Evolutionary conservation across 768 basidiomycete species (phyloP), one percentile per base, ranked within the genome.

Genomic region (Glaciozyma antarctica): DNA sequence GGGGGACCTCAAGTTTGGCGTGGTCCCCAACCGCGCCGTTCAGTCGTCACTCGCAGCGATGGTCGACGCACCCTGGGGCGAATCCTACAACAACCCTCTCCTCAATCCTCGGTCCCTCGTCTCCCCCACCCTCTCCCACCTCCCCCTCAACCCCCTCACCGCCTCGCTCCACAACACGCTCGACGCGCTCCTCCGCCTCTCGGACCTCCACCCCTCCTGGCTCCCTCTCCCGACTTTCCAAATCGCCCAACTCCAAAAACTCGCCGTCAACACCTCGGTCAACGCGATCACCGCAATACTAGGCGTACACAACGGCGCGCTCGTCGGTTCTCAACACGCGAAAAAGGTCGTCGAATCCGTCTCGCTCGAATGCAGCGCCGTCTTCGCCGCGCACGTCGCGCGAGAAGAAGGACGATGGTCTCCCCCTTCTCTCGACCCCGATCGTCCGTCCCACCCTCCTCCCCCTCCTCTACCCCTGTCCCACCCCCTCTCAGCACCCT

Each of bases 281-380:
- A 91, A 95, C 73, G 85, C 94, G 2, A 81, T 97, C 62, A 88
- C 91, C 0, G 87, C 89, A 13, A 75, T 97, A 28, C 78, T 90
- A 67, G 83, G 84, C 38, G 87, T 90, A 72, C 80, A 82, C 58
- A 94, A 94, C 74, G 90, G 90, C 22, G 83, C 84, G 1, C 76
- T 94, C 24, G 81, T 88, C 73, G 75, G 75, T 9, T 77, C 81
- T 13, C 58, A 71, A 1, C 76, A 78, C 17, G 81, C 84, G 3
- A 68, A 73, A 4, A 76, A 77, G 30, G 75, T 92, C 45, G 76
- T 84, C 58, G 61, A 72, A 1, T 75, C 78, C 47, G 76, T 95
- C n/a, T 86, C 87, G 69, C 44, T 72, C n/a, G 94, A 98, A 76
- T 87, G 87, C 12, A 79, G 84, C 1, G 70, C 68, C 1, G 84